phyloP scores from a whole-genome alignment of 345 rosid genomes.

The Rhizophora mangle region DNA sequence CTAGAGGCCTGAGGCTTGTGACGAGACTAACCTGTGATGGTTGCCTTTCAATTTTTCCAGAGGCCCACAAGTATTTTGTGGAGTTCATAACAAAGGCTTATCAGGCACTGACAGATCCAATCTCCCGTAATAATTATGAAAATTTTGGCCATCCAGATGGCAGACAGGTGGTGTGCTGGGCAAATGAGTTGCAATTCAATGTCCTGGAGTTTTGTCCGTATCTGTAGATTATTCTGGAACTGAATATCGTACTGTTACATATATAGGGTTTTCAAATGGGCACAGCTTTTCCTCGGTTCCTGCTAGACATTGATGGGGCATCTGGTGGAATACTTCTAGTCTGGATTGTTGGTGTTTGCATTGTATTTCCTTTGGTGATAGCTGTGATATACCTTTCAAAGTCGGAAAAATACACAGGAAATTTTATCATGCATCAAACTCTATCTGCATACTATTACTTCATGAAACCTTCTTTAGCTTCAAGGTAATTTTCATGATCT shows the following conservation, averaged over 20 bases:
- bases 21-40: conserved; percentile 5
- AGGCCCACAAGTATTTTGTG: conserved; percentile 80
- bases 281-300: conserved; percentile 92
- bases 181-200: conserved; percentile 7
- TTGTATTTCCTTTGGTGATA: conserved; percentile 87
- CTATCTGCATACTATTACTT: conserved; percentile 80
- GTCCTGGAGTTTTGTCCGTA: too few species aligned
- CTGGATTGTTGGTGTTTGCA: conserved; percentile 96
- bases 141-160: conserved; percentile 99
- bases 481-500: conserved; percentile 51
- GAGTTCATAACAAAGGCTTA: conserved; percentile 95
- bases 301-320: conserved; percentile 86
- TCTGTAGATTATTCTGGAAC: neutral
- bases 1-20: conserved; percentile 21
- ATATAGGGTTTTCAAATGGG: conserved; percentile 99
- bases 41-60: conserved; percentile 37
- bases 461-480: conserved; percentile 95
- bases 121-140: conserved; percentile 93
- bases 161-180: conserved; percentile 63
- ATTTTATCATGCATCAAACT: conserved; percentile 96
- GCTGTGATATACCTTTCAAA: conserved; percentile 92
- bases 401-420: conserved; percentile 93
- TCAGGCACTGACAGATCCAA: conserved; percentile 90
- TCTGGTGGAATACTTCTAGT: conserved; percentile 94
- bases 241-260: conserved; percentile 16